Evolutionary conservation across 208 protist species (phyloP).

Genomic region (Cochliopodium minus): DNA sequence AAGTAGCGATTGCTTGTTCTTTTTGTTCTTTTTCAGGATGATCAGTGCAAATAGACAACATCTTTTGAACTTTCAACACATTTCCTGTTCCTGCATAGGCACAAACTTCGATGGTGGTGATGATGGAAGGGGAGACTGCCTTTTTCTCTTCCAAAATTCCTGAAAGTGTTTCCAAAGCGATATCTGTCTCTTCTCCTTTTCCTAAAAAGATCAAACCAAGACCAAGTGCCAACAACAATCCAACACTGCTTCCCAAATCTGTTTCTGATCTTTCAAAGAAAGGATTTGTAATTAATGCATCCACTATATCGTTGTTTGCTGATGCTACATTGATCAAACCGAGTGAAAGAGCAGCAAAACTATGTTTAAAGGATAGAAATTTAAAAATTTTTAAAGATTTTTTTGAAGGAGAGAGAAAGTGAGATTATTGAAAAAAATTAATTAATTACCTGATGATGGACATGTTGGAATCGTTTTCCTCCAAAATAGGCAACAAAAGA

Average conservation of each 20-base stretch:
- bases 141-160: slow-evolving; percentile 47
- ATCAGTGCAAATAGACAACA: slow-evolving; percentile 77
- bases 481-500: slow-evolving; percentile 69
- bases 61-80: slow-evolving; percentile 86
- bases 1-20: slow-evolving; percentile 63
- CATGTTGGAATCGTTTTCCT: slow-evolving; percentile 63
- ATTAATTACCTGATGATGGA: no score
- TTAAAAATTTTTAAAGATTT: no score
- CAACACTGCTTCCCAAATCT: slow-evolving; percentile 35
- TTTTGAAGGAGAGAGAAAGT: no score
- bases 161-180: slow-evolving; percentile 68
- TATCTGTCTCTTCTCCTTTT: slow-evolving; percentile 67
- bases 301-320: slow-evolving; percentile 71
- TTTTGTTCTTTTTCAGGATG: slow-evolving; percentile 42
- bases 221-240: slow-evolving; percentile 70
- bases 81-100: slow-evolving; percentile 96
- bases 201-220: slow-evolving; percentile 83
- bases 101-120: slow-evolving; percentile 80
- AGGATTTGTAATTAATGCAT: slow-evolving; percentile 66
- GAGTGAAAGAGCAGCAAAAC: slow-evolving; percentile 79
- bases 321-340: slow-evolving; percentile 86
- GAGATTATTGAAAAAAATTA: no score
- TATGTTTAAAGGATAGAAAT: no score
- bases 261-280: slow-evolving; percentile 57
- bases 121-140: slow-evolving; percentile 63